Conservation (phyloP, 202 grass and related monocot genomes). For the Elaeis oleifera region DNA sequence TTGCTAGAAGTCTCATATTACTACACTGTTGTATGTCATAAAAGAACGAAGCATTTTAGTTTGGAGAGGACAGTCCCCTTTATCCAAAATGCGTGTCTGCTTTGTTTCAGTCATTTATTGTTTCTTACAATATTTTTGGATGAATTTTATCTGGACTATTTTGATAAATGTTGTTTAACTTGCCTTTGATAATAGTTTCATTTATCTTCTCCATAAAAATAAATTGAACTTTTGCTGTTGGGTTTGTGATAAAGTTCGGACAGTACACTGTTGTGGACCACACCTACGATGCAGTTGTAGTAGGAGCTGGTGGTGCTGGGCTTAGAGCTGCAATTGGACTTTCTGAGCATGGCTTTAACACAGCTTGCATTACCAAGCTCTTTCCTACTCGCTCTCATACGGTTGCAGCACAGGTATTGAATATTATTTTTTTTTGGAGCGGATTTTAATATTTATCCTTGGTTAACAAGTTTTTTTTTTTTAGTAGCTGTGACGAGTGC, state of each 20-base stretch:
- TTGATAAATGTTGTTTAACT: too few species aligned
- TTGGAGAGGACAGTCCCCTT: too few species aligned
- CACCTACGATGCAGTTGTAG: conserved; percentile 78
- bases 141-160: too few species aligned
- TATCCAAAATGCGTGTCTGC: too few species aligned
- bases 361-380: conserved; percentile 91
- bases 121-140: too few species aligned
- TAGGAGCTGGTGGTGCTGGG: conserved; percentile 80
- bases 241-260: conserved; percentile 17
- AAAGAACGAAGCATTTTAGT: too few species aligned
- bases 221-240: background rate
- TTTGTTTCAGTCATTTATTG: too few species aligned
- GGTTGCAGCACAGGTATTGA: conserved; percentile 62
- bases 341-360: conserved; percentile 88
- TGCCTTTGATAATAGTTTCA: background rate
- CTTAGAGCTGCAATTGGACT: conserved; percentile 79
- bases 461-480: too few species aligned
- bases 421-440: background rate
- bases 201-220: background rate
- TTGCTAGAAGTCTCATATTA: too few species aligned
- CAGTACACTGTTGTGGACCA: conserved; percentile 84
- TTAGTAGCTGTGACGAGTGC: too few species aligned
- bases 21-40: too few species aligned
- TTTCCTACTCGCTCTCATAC: conserved; percentile 92
- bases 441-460: too few species aligned